These are phyloP conservation scores for Blastomyces percursus DNA, from an alignment of 2,329 filamentous ascomycete species.

Conservation along the genomic window DNA sequence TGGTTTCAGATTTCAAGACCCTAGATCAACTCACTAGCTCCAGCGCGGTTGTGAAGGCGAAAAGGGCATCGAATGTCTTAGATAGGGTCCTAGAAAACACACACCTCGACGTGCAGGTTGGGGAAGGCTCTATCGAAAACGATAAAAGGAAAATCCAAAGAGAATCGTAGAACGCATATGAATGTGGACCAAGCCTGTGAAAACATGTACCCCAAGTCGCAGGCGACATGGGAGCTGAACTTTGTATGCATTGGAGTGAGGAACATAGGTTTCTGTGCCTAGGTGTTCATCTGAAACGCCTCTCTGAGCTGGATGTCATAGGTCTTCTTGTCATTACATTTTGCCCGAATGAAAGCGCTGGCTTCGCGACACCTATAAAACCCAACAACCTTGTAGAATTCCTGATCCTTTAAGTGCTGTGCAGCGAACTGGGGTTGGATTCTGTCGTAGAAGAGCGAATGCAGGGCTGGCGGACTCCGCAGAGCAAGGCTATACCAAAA, in stretches of 20 bases:
- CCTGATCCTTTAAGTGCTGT: constrained; percentile 8
- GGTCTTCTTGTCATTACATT: constrained; percentile 11
- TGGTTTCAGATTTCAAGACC: background rate
- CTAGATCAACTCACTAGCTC: background rate
- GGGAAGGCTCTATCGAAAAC: background rate
- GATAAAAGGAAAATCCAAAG: background rate
- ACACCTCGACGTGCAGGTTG: background rate
- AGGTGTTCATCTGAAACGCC: constrained; percentile 6
- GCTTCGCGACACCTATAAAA: constrained; percentile 12
- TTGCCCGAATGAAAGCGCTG: constrained; percentile 9
- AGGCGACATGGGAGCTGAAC: background rate
- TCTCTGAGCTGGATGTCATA: constrained; percentile 12
- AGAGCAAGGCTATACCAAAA: constrained; percentile 7
- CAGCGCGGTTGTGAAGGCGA: background rate
- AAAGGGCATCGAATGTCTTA: background rate
- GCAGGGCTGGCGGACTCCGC: background rate
- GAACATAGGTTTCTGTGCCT: background rate
- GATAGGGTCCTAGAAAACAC: background rate
- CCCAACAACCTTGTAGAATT: constrained; percentile 10
- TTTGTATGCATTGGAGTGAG: background rate
- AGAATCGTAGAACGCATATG: background rate
- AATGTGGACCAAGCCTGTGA: background rate
- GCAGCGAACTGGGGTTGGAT: constrained; percentile 8
- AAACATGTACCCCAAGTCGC: background rate
- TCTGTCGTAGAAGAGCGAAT: background rate